Evolutionary conservation across 768 basidiomycete genomes (phyloP).

Genomic region (Favolaschia claudopus): DNA sequence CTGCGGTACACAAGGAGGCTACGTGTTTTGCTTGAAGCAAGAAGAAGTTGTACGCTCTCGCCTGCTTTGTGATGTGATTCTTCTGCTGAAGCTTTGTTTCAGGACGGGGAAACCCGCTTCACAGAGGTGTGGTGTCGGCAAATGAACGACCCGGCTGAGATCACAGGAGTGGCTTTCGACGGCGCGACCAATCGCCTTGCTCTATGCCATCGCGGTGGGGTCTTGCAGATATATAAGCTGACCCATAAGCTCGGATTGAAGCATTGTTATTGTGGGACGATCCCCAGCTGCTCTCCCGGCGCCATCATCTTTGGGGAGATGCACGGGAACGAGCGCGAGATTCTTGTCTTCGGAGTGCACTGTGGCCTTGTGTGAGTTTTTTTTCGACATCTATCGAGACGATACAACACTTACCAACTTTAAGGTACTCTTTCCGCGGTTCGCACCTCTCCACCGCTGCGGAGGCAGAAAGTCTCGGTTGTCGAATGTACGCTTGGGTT

Average conservation of each 20-base stretch:
- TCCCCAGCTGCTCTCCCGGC: conserved; percentile 18
- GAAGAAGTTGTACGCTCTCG: no score
- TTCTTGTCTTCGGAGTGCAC: conserved; percentile 23
- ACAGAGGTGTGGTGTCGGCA: conserved; percentile 13
- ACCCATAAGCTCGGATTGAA: neutral
- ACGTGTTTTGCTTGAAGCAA: no score
- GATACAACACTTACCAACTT: neutral
- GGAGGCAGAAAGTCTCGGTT: conserved; percentile 7
- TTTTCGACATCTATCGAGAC: neutral
- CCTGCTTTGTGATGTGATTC: no score
- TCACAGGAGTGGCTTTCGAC: conserved; percentile 29
- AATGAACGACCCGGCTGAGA: conserved; percentile 10
- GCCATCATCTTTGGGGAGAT: conserved; percentile 20
- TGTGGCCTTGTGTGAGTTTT: conserved; percentile 26
- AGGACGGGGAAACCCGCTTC: no score
- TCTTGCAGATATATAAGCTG: conserved; percentile 18
- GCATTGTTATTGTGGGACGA: conserved; percentile 11
- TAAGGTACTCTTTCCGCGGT: conserved; percentile 8
- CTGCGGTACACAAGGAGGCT: no score
- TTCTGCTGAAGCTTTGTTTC: no score
- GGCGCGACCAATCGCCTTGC: conserved; percentile 21
- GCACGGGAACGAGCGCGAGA: conserved; percentile 2
- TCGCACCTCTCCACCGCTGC: neutral
- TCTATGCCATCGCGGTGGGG: conserved; percentile 11
- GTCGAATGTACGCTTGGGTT: conserved; percentile 14